Base-by-base conservation (phyloP, 371 early-diverging fungal genomes). In the Batrachochytrium dendrobatidis region DNA sequence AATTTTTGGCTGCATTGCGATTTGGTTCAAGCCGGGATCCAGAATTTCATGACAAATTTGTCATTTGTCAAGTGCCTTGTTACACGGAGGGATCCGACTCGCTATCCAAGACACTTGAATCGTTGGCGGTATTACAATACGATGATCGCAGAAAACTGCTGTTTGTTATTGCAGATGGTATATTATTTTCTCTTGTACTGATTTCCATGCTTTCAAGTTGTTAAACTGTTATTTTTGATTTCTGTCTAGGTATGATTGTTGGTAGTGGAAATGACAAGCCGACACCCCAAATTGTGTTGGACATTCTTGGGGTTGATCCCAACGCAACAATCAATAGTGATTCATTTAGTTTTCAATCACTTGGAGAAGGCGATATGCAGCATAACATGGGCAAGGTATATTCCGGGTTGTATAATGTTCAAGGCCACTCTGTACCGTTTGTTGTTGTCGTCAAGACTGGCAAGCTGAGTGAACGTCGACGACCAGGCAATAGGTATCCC, bases 401-500 rank as follows among this genome's bases (percentile, higher is more conserved):
- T 70, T 87, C 92, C 28, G 99, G 99, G 12, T 75, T 88, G 34
- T 99, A 94, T 61, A 88, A 88, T 62, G 73, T 81, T 56, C 76
- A 85, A 8, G 94, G 93, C 4, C 89, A 84, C 55, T 79, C 82
- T 17, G 88, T 91, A 0, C 91, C 91, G 3, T 88, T 85, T 56
- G 75, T 94, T 29, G 86, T 91, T 1, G 83, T 92, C 1, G 86
- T 83, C 58, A 94, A 94, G 66, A 85, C 84, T 25, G 92, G 92
- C 53, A 83, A 82, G 26, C 83, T 84, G 1, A 70, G 67, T 32
- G 88, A 91, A 59, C 71, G 81, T 3, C 67, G 70, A 35, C 79
- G 81, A n/a, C 88, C 91, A 2, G 91, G 91, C 25, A 95, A 94
- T 92, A n/a, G n/a, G n/a, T n/a, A n/a, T n/a, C n/a, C n/a, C n/a